These are phyloP conservation scores for Tuber microsphaerosporum DNA, from an alignment of 495 filamentous ascomycete genomes.

Conservation along the genomic window DNA sequence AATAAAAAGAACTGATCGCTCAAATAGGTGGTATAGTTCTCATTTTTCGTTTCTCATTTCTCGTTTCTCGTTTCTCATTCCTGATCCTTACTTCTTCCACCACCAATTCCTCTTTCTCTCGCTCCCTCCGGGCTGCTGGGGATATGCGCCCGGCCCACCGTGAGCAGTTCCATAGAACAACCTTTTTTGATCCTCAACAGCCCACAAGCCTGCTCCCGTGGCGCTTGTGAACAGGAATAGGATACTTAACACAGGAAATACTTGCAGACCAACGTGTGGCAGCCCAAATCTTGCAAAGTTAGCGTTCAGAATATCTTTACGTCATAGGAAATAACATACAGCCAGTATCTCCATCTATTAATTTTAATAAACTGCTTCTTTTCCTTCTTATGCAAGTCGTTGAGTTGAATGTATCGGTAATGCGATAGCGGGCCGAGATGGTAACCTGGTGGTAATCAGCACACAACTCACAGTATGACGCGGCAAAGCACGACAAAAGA, in stretches of 20 bases:
- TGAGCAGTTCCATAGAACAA: conserved; percentile 14
- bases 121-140: not conserved
- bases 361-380: conserved; percentile 58
- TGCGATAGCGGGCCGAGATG: conserved; percentile 56
- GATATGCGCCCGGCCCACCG: not conserved
- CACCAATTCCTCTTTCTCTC: not conserved
- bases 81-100: not conserved
- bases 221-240: conserved; percentile 77
- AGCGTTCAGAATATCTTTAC: not conserved
- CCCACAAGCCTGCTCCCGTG: conserved; percentile 88
- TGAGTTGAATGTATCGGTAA: conserved; percentile 79
- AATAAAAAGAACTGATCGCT: not conserved
- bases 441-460: conserved; percentile 43
- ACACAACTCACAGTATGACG: conserved; percentile 11
- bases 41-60: not conserved
- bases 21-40: not conserved
- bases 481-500: conserved; percentile 35
- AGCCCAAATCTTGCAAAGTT: conserved; percentile 43
- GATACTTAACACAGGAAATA: conserved; percentile 75
- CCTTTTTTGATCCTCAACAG: conserved; percentile 48
- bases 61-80: not conserved
- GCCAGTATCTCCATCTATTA: conserved; percentile 68
- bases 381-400: conserved; percentile 61
- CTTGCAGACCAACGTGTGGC: conserved; percentile 55
- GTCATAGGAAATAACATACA: conserved; percentile 28